Conservation (phyloP, 495 filamentous ascomycete species). For the Staphylotrichum longicolle region DNA sequence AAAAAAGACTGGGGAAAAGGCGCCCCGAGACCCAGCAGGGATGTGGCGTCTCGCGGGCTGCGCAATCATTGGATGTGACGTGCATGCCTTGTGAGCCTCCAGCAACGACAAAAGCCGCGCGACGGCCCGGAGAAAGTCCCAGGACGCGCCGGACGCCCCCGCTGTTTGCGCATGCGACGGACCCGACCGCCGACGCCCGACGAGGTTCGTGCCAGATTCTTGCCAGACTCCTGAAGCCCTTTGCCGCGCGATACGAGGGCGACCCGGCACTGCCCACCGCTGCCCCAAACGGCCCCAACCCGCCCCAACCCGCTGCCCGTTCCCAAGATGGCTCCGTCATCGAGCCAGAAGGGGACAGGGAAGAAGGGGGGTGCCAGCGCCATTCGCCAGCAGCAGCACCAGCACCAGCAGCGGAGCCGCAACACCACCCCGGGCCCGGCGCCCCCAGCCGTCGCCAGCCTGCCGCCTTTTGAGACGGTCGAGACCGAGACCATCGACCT, state of each 20-base stretch:
- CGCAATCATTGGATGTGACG: conserved; percentile 28
- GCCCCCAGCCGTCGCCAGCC: conserved; percentile 42
- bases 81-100: conserved; percentile 21
- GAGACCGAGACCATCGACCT: conserved; percentile 66
- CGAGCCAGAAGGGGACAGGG: conserved; percentile 69
- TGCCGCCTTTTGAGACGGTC: conserved; percentile 54
- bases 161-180: neutral
- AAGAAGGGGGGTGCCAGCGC: conserved; percentile 65
- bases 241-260: neutral
- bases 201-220: too few species aligned
- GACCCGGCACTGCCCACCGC: neutral
- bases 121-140: neutral
- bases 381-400: conserved; percentile 58
- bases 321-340: conserved; percentile 47
- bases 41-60: conserved; percentile 7
- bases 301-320: too few species aligned
- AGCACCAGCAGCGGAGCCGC: conserved; percentile 64
- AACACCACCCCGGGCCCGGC: conserved; percentile 78
- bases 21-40: conserved; percentile 16
- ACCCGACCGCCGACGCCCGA: neutral
- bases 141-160: conserved; percentile 16
- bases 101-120: conserved; percentile 18
- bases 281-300: too few species aligned
- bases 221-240: neutral
- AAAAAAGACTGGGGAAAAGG: too few species aligned